Evolutionary conservation across 805 yeast genomes (phyloP).

Genomic region (Saccharomycopsis javanensis): DNA sequence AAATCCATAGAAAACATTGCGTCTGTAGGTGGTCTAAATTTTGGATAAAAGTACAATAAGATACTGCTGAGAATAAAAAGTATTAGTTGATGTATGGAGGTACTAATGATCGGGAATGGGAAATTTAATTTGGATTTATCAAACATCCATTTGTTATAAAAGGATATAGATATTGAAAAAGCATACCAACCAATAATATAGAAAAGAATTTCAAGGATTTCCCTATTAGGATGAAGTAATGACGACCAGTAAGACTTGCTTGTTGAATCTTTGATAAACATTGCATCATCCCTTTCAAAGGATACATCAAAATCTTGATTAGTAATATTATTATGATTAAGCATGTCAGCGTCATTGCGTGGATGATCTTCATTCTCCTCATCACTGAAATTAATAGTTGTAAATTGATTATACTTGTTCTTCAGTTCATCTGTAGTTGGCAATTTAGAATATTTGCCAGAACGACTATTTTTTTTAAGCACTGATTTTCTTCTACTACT

Average conservation of each 20-base stretch:
- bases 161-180: constrained; percentile 57
- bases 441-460: background rate
- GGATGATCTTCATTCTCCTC: constrained; percentile 3
- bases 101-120: constrained; percentile 74
- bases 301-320: background rate
- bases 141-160: constrained; percentile 97
- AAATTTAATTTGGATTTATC: constrained; percentile 63
- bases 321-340: constrained; percentile 1
- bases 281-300: background rate
- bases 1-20: constrained; percentile 25
- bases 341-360: constrained; percentile 2
- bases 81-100: constrained; percentile 75
- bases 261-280: background rate
- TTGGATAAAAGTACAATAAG: constrained; percentile 38
- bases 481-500: background rate
- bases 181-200: constrained; percentile 53
- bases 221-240: constrained; percentile 11
- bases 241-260: background rate
- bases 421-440: background rate
- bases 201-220: constrained; percentile 5
- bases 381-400: background rate
- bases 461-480: background rate
- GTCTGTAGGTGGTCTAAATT: constrained; percentile 31
- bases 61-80: constrained; percentile 45
- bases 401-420: background rate